These are phyloP conservation scores for Prillingera fragicola DNA, from an alignment of 1,284 basidiomycete species.

Conservation along the genomic window DNA sequence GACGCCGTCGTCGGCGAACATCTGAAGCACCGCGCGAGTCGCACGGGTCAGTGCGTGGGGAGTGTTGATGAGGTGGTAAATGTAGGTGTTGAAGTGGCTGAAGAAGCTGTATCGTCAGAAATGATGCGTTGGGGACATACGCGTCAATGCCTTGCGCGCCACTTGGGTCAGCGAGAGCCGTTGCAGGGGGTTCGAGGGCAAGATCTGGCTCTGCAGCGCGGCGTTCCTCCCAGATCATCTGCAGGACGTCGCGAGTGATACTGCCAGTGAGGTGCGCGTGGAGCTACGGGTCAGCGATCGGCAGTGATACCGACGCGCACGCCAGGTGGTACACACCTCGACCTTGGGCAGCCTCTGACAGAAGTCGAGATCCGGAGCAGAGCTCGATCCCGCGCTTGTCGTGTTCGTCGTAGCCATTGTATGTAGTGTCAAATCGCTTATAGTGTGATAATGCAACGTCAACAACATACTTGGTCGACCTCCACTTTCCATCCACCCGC, in stretches of 20 bases:
- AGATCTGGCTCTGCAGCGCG: conserved; percentile 9
- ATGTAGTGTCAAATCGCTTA: no score
- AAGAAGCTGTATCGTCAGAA: conserved; percentile 23
- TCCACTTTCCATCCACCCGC: not conserved
- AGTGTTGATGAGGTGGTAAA: conserved; percentile 22
- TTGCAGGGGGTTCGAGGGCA: conserved; percentile 12
- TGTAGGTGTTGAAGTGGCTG: conserved; percentile 29
- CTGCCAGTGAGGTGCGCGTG: conserved; percentile 32
- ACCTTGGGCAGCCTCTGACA: conserved; percentile 27
- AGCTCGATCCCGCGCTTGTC: not conserved
- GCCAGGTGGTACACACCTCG: conserved; percentile 15
- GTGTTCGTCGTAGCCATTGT: no score
- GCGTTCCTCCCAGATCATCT: conserved; percentile 23
- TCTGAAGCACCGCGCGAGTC: conserved; percentile 22
- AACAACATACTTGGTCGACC: not conserved
- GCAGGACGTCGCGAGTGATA: conserved; percentile 21
- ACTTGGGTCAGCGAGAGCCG: conserved; percentile 13
- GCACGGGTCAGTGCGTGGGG: conserved; percentile 15
- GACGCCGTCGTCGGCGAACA: conserved; percentile 28
- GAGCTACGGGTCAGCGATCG: conserved; percentile 15
- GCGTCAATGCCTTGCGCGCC: conserved; percentile 20
- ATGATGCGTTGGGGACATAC: conserved; percentile 8
- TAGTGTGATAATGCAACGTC: no score
- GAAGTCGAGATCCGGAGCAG: conserved; percentile 13
- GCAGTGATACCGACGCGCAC: not conserved